A percentile compares a stretch with the other conserved stretches of the same genome.
Conservation (phyloP, 2,329 filamentous ascomycete species). For the Dothideomycetes sp. region DNA sequence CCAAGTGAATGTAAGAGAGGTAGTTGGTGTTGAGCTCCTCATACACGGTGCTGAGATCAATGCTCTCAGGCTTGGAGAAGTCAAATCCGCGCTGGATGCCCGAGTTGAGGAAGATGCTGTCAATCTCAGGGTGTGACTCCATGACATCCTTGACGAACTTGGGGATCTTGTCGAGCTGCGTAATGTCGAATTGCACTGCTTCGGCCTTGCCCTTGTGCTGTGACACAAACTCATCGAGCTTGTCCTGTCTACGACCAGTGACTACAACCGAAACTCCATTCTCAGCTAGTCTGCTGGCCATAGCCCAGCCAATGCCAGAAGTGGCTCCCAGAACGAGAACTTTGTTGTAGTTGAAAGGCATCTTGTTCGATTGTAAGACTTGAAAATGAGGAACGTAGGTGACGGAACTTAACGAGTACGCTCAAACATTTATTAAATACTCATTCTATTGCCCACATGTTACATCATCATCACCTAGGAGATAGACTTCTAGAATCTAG, state of each 20-base stretch:
- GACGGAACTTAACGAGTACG: too few species aligned
- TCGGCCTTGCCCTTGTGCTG: slow-evolving; percentile 38
- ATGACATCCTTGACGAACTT: slow-evolving; percentile 35
- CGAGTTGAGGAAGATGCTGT: slow-evolving; percentile 43
- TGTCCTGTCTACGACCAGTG: slow-evolving; percentile 43
- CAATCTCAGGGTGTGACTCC: slow-evolving; percentile 40
- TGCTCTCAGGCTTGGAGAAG: slow-evolving; percentile 39
- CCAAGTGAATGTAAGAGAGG: slow-evolving; percentile 39
- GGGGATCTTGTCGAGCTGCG: slow-evolving; percentile 39
- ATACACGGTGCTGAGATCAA: slow-evolving; percentile 36
- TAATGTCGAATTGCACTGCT: slow-evolving; percentile 42
- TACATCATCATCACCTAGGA: too few species aligned
- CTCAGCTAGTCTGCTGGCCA: slow-evolving; percentile 40
- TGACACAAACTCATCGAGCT: slow-evolving; percentile 40
- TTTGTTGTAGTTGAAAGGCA: slow-evolving; percentile 43
- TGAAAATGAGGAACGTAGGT: too few species aligned
- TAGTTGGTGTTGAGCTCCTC: slow-evolving; percentile 45
- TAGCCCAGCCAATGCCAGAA: slow-evolving; percentile 42
- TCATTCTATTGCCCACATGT: too few species aligned
- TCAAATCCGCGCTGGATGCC: slow-evolving; percentile 45
- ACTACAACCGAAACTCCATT: slow-evolving; percentile 41
- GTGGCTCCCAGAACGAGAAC: slow-evolving; percentile 47
- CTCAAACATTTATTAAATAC: too few species aligned
- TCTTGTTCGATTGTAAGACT: slow-evolving; percentile 10
- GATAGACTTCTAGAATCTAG: too few species aligned